Evolutionary conservation across 768 basidiomycete species (phyloP).

Genomic region (Harrya chromipes): DNA sequence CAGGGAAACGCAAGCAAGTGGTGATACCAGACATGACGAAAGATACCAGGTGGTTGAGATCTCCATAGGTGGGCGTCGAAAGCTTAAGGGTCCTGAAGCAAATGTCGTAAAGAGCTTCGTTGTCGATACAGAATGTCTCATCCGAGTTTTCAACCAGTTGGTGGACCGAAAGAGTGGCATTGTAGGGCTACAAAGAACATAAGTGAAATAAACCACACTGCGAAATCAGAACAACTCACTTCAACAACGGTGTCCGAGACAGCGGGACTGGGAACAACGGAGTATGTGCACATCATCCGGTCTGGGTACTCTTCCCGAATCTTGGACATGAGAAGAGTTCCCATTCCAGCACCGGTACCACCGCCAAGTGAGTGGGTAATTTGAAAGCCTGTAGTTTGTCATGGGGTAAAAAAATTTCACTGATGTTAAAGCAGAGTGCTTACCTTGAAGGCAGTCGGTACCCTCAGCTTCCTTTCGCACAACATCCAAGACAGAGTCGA

Average conservation of each 20-base stretch:
- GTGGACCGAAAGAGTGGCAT: conserved; percentile 96
- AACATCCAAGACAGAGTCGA: conserved; percentile 96
- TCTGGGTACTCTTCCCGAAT: conserved; percentile 99
- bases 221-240: conserved; percentile 36
- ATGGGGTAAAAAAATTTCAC: conserved; percentile 1
- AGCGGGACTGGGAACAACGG: conserved; percentile 95
- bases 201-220: not conserved
- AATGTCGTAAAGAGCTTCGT: conserved; percentile 98
- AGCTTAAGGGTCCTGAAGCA: conserved; percentile 98
- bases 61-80: conserved; percentile 91
- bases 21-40: conserved; percentile 99
- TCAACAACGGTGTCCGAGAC: conserved; percentile 99
- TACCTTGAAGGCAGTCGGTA: conserved; percentile 94
- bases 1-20: conserved; percentile 98
- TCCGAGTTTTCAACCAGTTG: conserved; percentile 99
- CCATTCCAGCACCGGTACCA: conserved; percentile 99
- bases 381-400: conserved; percentile 74
- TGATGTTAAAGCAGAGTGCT: conserved; percentile 18
- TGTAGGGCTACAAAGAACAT: conserved; percentile 73
- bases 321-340: conserved; percentile 97
- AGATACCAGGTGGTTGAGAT: conserved; percentile 97
- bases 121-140: conserved; percentile 99
- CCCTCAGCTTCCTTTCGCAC: conserved; percentile 99
- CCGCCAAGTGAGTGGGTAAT: conserved; percentile 98
- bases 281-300: conserved; percentile 99